phyloP scores from a whole-genome alignment of 2,329 filamentous ascomycete genomes.

The Rhynchosporium secalis region DNA sequence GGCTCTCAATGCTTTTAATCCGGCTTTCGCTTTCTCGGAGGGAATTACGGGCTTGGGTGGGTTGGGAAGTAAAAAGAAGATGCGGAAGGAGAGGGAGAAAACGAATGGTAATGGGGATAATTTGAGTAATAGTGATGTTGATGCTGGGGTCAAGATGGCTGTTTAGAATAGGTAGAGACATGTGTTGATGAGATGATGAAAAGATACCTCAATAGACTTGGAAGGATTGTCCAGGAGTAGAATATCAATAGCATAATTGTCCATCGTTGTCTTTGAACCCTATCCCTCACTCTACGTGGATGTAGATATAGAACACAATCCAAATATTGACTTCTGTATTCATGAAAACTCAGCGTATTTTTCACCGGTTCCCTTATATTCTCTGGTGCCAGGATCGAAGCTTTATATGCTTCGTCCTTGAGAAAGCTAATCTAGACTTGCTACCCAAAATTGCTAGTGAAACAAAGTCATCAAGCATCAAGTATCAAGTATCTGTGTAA shows the following conservation, averaged over 20 bases:
- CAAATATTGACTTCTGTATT: no score
- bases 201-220: conserved; percentile 14
- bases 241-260: background rate
- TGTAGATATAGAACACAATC: no score
- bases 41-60: conserved; percentile 19
- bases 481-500: no score
- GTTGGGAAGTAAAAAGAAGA: conserved; percentile 23
- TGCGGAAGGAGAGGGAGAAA: conserved; percentile 14
- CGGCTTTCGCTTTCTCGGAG: conserved; percentile 32
- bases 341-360: no score
- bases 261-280: no score
- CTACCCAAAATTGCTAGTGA: no score
- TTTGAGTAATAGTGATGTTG: conserved; percentile 20
- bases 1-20: conserved; percentile 48
- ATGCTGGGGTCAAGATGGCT: background rate
- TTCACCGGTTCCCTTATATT: no score
- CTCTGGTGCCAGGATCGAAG: no score
- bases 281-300: no score
- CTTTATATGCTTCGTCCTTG: no score
- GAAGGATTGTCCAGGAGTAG: background rate
- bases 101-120: background rate
- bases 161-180: background rate
- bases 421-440: no score
- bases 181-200: background rate
- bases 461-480: no score